A percentile compares a stretch with the other conserved stretches of the same genome.
Evolutionary conservation across 106 monocot species (phyloP).

Genomic region (Triglochin maritima): DNA sequence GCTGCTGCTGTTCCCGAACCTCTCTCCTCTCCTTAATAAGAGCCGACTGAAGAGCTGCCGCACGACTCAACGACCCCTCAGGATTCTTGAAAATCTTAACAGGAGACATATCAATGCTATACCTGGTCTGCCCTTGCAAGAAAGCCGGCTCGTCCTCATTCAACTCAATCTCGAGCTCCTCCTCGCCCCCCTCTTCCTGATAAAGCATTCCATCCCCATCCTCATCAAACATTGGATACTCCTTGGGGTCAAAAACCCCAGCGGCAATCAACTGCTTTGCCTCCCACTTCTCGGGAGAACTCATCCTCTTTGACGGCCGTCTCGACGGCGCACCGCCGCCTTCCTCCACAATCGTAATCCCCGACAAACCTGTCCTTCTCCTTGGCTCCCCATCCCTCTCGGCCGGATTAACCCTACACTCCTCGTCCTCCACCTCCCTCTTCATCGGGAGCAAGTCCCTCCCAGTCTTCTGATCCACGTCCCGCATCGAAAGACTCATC

Average conservation of each 20-base stretch:
- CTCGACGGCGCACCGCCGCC: conserved; percentile 31
- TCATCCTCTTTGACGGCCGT: conserved; percentile 87
- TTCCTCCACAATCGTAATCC: conserved; percentile 59
- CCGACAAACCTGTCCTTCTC: conserved; percentile 59
- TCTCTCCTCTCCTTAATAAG: conserved; percentile 94
- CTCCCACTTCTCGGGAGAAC: conserved; percentile 96
- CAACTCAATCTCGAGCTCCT: conserved; percentile 87
- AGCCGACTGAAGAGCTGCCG: conserved; percentile 88
- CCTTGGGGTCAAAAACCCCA: conserved; percentile 59
- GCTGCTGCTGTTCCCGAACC: conserved; percentile 86
- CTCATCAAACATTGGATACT: conserved; percentile 78
- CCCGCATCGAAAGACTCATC: conserved; percentile 73
- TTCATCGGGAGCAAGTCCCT: conserved; percentile 69
- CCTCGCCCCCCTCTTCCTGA: conserved; percentile 87
- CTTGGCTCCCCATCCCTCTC: conserved; percentile 17
- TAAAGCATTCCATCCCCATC: conserved; percentile 82
- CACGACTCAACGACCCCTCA: conserved; percentile 84
- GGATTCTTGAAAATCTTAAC: conserved; percentile 98
- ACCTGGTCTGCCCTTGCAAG: conserved; percentile 88
- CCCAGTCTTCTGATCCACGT: conserved; percentile 82
- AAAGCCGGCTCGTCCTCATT: conserved; percentile 96
- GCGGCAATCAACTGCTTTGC: conserved; percentile 85
- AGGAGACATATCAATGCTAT: conserved; percentile 91
- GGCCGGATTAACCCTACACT: conserved; percentile 47
- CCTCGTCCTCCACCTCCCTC: conserved; percentile 45